Evolutionary conservation across 2,329 filamentous ascomycete genomes (phyloP).

Genomic region (Colletotrichum plurivorum): DNA sequence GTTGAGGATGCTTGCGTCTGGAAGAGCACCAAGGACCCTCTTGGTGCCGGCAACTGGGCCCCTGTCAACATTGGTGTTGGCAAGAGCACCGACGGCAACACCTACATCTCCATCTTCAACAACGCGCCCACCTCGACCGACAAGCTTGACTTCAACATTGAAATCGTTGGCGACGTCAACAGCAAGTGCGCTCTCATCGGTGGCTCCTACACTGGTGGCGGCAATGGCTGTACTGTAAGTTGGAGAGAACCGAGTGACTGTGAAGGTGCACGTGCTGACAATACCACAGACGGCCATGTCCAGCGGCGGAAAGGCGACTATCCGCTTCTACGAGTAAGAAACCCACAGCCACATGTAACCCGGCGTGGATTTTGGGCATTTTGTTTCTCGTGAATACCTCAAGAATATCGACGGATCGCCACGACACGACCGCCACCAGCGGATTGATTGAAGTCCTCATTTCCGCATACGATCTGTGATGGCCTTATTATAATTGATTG

Average conservation of each 20-base stretch:
- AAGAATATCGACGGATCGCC: slow-evolving; percentile 36
- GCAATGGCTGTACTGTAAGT: slow-evolving; percentile 86
- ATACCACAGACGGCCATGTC: slow-evolving; percentile 57
- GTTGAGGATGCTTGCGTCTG: slow-evolving; percentile 82
- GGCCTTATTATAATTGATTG: slow-evolving; percentile 37
- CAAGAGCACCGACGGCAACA: slow-evolving; percentile 72
- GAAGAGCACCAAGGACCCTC: slow-evolving; percentile 64
- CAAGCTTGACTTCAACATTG: slow-evolving; percentile 83
- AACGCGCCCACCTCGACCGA: slow-evolving; percentile 83
- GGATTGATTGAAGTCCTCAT: slow-evolving; percentile 29
- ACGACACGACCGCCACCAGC: slow-evolving; percentile 27
- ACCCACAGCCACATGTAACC: slow-evolving; percentile 41
- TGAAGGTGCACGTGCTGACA: background rate
- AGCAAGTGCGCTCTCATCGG: slow-evolving; percentile 75
- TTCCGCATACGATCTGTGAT: slow-evolving; percentile 40
- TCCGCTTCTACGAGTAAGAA: slow-evolving; percentile 58
- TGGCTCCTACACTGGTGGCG: slow-evolving; percentile 72
- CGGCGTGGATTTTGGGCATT: slow-evolving; percentile 39
- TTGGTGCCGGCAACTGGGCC: slow-evolving; percentile 84
- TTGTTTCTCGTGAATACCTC: slow-evolving; percentile 44
- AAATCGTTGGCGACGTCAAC: slow-evolving; percentile 76
- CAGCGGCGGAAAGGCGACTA: slow-evolving; percentile 56
- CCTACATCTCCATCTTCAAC: slow-evolving; percentile 87
- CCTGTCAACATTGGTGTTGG: slow-evolving; percentile 90
- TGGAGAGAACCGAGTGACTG: background rate